Conservation (phyloP, 148 eudicot genomes). For the Tetragonia tetragonoides region DNA sequence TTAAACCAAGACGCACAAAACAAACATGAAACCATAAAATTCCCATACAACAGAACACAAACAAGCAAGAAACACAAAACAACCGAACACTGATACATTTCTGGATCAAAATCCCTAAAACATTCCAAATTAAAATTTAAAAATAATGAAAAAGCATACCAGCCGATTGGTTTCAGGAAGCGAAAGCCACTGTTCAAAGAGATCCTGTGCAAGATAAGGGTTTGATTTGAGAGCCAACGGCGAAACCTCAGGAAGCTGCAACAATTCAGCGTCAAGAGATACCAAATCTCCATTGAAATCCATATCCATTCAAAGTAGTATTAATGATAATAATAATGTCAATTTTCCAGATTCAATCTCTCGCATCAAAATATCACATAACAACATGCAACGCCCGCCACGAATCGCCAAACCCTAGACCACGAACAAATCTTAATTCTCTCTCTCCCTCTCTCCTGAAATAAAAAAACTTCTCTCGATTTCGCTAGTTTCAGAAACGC, state of each 20-base stretch:
- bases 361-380: conserved; percentile 26
- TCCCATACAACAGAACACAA: not conserved
- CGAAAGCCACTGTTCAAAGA: conserved; percentile 90
- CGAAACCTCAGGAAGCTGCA: conserved; percentile 82
- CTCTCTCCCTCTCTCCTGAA: not conserved
- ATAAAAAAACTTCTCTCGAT: not conserved
- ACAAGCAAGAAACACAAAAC: not conserved
- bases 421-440: conserved; percentile 7
- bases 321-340: not conserved
- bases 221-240: conserved; percentile 64
- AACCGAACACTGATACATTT: not conserved
- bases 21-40: not conserved
- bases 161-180: conserved; percentile 61
- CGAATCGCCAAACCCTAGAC: conserved; percentile 24
- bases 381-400: conserved; percentile 22
- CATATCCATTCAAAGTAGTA: conserved; percentile 48
- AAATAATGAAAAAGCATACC: conserved; percentile 34
- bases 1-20: not conserved
- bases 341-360: conserved; percentile 27
- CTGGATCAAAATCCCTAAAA: not conserved
- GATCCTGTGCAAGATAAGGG: conserved; percentile 67
- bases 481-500: not conserved
- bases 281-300: conserved; percentile 70
- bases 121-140: too few species aligned
- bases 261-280: conserved; percentile 58